Conservation (phyloP, 2,329 filamentous ascomycete species). For the Conoideocrella luteorostrata region DNA sequence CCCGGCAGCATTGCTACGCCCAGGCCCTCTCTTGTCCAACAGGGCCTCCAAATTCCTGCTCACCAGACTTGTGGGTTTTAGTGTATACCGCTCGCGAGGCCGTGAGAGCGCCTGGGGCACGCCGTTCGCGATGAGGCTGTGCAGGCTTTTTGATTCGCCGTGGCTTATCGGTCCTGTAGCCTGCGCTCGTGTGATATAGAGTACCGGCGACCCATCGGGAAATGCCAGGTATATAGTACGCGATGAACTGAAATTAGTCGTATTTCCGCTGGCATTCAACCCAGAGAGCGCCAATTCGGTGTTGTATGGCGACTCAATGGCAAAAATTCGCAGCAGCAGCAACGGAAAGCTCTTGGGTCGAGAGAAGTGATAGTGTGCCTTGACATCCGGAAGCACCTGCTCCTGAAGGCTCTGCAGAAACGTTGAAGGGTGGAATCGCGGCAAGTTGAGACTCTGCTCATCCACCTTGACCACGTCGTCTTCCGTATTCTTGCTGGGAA, state of each 20-base stretch:
- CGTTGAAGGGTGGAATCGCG: conserved; percentile 72
- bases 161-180: conserved; percentile 32
- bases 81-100: conserved; percentile 63
- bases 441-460: conserved; percentile 44
- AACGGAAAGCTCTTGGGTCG: conserved; percentile 64
- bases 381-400: conserved; percentile 70
- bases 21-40: conserved; percentile 61
- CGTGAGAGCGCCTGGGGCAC: conserved; percentile 77
- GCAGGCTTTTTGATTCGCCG: conserved; percentile 56
- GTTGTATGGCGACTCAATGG: conserved; percentile 76
- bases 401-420: conserved; percentile 71
- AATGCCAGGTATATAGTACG: conserved; percentile 76
- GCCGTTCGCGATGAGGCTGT: conserved; percentile 66
- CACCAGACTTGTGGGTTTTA: conserved; percentile 61
- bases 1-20: conserved; percentile 62
- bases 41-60: conserved; percentile 67
- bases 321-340: conserved; percentile 69
- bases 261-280: conserved; percentile 22
- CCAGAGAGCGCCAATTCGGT: conserved; percentile 42
- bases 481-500: conserved; percentile 27
- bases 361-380: conserved; percentile 76
- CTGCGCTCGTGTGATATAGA: conserved; percentile 58
- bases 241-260: conserved; percentile 53
- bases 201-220: conserved; percentile 69
- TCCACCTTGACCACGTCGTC: conserved; percentile 37